Evolutionary conservation across 345 rosid species (phyloP), one percentile per base, ranked within the genome.

Genomic region (Arabidopsis arenosa): DNA sequence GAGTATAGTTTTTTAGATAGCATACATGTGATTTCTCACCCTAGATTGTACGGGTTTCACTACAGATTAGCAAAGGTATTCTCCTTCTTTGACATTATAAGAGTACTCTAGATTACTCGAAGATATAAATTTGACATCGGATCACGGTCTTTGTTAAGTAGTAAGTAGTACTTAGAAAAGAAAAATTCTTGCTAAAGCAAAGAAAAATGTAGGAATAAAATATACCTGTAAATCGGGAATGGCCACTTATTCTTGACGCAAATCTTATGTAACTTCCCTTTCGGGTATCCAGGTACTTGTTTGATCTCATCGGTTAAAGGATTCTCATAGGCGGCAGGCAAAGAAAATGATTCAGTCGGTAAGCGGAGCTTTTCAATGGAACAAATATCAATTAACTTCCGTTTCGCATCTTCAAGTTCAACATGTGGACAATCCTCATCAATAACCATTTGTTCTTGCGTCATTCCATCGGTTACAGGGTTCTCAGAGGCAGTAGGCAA

Each of bases 171-270:
- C 3, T 9, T 21, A 21, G 56, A 52, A 10, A 21, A 21, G 7
- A 15, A 48, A 8, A 3, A 0, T 11, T 41, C 5, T 0, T 41
- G 47, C 47, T 45, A n/a, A 45, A 45, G 7, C 3, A 14, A 45
- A n/a, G 49, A 14, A 51, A 36, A 52, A 36, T 9, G 48, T 17
- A n/a, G 41, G 55, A 36, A 39, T 18, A 36, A 49, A 21, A 15
- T 79, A 58, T 81, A 85, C 93, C 66, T 75, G 85, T 80, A 88
- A 45, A 1, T 59, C 3, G 91, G 96, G 39, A 80, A 80, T 6
- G 82, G 57, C 91, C 89, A 88, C 54, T 82, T 88, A 21, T 80
- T 80, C 75, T 74, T 88, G 73, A 26, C 0, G 33, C 58, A 53
- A 23, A 52, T 23, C 33, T 52, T 7, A 23, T 5, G 10, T 7